Percentiles rank a stretch among this genome's conserved stretches.
phyloP scores from a whole-genome alignment of 345 rosid species.

The Kandelia obovata region DNA sequence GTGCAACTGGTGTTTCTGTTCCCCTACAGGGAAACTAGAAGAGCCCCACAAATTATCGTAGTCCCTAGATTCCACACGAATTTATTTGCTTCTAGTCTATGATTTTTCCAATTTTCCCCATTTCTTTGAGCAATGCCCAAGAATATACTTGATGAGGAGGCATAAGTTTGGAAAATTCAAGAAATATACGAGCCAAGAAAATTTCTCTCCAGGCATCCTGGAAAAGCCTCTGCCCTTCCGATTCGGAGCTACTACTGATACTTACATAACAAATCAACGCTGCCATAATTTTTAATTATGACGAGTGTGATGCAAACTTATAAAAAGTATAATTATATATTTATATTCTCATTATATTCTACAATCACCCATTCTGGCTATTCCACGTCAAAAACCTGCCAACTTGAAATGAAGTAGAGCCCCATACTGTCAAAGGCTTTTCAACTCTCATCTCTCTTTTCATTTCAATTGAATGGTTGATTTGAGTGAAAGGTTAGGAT shows the following conservation, averaged over 20 bases:
- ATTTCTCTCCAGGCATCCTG: too few relatives aligned
- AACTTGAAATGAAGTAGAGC: too few relatives aligned
- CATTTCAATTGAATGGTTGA: constrained; percentile 30
- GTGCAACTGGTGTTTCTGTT: constrained; percentile 2
- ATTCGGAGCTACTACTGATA: constrained; percentile 1
- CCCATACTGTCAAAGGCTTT: constrained; percentile 9
- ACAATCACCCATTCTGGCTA: too few relatives aligned
- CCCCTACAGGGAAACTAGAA: not conserved
- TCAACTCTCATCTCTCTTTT: constrained; percentile 25
- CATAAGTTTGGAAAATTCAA: not conserved
- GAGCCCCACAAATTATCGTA: not conserved
- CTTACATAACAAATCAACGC: constrained; percentile 11
- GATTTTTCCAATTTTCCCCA: too few relatives aligned
- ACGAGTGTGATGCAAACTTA: too few relatives aligned
- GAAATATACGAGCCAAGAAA: not conserved
- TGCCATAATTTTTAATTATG: not conserved
- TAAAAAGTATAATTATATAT: too few relatives aligned
- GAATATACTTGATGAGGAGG: not conserved
- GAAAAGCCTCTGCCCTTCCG: not conserved
- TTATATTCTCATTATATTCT: too few relatives aligned
- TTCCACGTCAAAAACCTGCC: too few relatives aligned
- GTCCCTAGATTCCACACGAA: not conserved
- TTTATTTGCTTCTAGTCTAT: not conserved
- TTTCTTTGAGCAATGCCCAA: too few relatives aligned
- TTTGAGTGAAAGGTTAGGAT: constrained; percentile 23